phyloP scores from a whole-genome alignment of 345 rosid genomes.

The Brassica rapa region DNA sequence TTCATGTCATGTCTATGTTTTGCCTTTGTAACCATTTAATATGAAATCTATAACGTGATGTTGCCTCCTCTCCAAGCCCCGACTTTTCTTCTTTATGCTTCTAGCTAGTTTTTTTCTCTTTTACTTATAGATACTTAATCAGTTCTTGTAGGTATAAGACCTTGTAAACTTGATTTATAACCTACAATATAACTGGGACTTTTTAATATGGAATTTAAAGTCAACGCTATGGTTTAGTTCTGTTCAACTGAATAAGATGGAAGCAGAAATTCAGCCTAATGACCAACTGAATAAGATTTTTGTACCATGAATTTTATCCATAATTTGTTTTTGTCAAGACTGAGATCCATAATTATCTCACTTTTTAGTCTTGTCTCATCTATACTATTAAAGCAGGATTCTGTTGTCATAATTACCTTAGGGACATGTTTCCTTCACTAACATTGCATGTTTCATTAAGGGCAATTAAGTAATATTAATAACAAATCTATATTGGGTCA shows the following conservation, averaged over 20 bases:
- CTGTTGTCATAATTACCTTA: too few species aligned
- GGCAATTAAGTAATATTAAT: too few species aligned
- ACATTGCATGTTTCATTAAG: too few species aligned
- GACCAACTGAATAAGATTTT: background rate
- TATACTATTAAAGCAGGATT: too few species aligned
- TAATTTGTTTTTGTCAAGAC: background rate
- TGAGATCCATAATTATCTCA: background rate
- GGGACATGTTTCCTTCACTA: too few species aligned
- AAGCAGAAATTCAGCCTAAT: background rate
- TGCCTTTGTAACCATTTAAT: conserved; percentile 29
- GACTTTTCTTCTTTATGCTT: background rate
- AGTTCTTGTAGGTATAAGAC: background rate
- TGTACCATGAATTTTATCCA: background rate
- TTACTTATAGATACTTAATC: background rate
- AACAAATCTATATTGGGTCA: too few species aligned
- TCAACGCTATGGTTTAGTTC: background rate
- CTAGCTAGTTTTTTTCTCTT: background rate
- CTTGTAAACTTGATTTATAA: background rate
- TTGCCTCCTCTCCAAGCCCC: conserved; percentile 18
- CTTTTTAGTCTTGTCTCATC: background rate
- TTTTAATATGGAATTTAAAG: background rate
- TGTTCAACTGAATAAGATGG: background rate
- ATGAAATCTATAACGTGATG: conserved; percentile 31
- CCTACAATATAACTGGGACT: background rate
- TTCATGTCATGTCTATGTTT: conserved; percentile 38